Evolutionary conservation across 305 asterid species (phyloP), one percentile per base, ranked within the genome.

Genomic region (Rubia balearica): DNA sequence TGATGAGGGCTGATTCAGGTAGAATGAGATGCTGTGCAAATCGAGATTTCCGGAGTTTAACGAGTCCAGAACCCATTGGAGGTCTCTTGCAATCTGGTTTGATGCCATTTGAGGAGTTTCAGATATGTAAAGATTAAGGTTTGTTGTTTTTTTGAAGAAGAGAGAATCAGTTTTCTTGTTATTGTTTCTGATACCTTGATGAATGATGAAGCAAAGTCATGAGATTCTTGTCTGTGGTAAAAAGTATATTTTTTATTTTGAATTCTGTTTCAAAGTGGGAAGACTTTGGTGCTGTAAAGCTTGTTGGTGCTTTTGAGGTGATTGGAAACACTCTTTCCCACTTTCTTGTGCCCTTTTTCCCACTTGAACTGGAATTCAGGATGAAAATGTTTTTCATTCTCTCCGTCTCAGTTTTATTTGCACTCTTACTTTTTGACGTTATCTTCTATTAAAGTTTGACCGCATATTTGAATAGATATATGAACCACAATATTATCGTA

Each of bases 11-110:
- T 85, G 92, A 4, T 87, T 83, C 17, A 84, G 84, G 63, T 51
- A 65, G 77, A 91, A 84, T 10, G 96, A 88, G 78, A 91, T 56
- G 45, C 79, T 85, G 36, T 85, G 88, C 13, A 85, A 77, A 71
- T 83, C 72, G 78, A 80, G 80, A 78, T 56, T 78, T 2, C 77
- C 73, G 9, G 90, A 81, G 70, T 71, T 65, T 8, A 87, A 61
- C n/a, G 30, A 73, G 59, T 83, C 82, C 73, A 80, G 72, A 64
- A 74, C 81, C 89, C 91, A 85, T 79, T 87, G 76, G 36, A 92
- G 77, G 70, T 86, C 90, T 80, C 70, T 76, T 24, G 64, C 53
- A 69, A 49, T 71, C 69, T 80, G 74, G 71, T 41, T 63, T 75
- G 82, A 69, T 71, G 86, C 80, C 92, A 90, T 90, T 72, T 51